Conservation (phyloP, 352 stramenopile genomes). For the Phytophthora colocasiae region DNA sequence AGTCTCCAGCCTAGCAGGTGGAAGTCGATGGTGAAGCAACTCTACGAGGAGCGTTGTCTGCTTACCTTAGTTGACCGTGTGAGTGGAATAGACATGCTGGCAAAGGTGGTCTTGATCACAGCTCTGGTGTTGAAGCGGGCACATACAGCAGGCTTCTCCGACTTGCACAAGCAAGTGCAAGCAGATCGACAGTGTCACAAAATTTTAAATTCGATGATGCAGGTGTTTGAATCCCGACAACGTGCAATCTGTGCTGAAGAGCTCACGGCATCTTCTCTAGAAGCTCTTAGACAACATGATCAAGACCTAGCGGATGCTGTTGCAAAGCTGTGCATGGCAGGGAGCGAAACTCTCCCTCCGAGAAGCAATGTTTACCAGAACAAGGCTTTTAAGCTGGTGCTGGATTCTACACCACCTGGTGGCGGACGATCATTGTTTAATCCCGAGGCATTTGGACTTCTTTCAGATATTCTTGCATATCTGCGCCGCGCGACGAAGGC, state of each 20-base stretch:
- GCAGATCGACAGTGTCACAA: conserved; percentile 31
- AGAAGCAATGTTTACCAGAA: conserved; percentile 34
- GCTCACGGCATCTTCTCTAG: background rate
- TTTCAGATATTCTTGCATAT: conserved; percentile 55
- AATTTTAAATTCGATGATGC: conserved; percentile 25
- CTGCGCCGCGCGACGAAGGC: conserved; percentile 35
- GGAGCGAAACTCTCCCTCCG: conserved; percentile 35
- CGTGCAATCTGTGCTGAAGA: conserved; percentile 4
- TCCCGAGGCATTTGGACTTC: conserved; percentile 52
- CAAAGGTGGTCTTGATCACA: conserved; percentile 30
- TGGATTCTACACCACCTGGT: conserved; percentile 5
- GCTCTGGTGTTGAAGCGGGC: conserved; percentile 25
- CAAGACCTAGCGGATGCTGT: conserved; percentile 48
- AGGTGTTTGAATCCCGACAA: conserved; percentile 29
- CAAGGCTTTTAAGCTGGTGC: conserved; percentile 47
- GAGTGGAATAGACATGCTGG: conserved; percentile 28
- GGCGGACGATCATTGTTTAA: conserved; percentile 50
- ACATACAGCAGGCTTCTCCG: conserved; percentile 12
- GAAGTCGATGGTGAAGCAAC: conserved; percentile 35
- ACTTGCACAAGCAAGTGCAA: conserved; percentile 40
- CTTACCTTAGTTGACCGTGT: conserved; percentile 23
- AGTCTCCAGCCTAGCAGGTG: conserved; percentile 22
- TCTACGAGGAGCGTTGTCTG: conserved; percentile 39
- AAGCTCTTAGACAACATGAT: conserved; percentile 7
- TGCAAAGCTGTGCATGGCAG: conserved; percentile 48